Base-by-base conservation (phyloP, 177 flowering plant species). In the Vitis hybrid region DNA sequence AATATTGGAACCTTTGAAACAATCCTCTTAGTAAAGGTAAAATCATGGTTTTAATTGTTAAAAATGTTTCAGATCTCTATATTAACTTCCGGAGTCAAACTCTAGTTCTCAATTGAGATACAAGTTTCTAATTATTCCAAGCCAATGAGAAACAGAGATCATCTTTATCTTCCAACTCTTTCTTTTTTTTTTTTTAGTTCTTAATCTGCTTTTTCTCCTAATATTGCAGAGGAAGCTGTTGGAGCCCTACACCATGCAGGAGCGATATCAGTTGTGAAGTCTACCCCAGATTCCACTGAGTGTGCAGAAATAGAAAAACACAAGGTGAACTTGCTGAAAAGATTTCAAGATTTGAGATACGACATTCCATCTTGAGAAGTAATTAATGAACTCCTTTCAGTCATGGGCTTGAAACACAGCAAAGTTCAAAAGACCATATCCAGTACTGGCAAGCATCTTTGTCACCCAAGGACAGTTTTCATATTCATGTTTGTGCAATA, bases 191-290 rank as follows among this genome's bases (percentile, higher is more conserved):
- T 59, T 68, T 18, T 71, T 6, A 4, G n/a, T 22, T 22, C 6
- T 7, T 8, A 19, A 13, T 22, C 12, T 24, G 33, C 13, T 19
- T 64, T 59, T 18, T 9, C 59, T 24, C 51, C 20, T 59, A 10
- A n/a, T 53, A 49, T 61, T 78, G 76, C 88, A 94, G 98, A 87
- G 74, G 84, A 73, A 76, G 95, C 84, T 62, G 84, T 67, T 59
- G 80, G 70, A 60, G 82, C 86, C 64, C 79, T 94, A 33, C 81
- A 87, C 65, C 72, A 77, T 59, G 89, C 89, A 74, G 94, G 94
- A 66, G 96, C 90, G 14, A 58, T 86, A 53, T 69, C 87, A 49
- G 79, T 86, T 47, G 76, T 94, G 38, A 85, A 61, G 62, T 80
- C 89, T 55, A 83, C 85, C 50, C 90, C 95, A 24, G 73, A 77